A percentile compares a stretch with the other conserved stretches of the same genome.
phyloP scores from a whole-genome alignment of 495 filamentous ascomycete genomes.

The Lasiosphaeria ovina region DNA sequence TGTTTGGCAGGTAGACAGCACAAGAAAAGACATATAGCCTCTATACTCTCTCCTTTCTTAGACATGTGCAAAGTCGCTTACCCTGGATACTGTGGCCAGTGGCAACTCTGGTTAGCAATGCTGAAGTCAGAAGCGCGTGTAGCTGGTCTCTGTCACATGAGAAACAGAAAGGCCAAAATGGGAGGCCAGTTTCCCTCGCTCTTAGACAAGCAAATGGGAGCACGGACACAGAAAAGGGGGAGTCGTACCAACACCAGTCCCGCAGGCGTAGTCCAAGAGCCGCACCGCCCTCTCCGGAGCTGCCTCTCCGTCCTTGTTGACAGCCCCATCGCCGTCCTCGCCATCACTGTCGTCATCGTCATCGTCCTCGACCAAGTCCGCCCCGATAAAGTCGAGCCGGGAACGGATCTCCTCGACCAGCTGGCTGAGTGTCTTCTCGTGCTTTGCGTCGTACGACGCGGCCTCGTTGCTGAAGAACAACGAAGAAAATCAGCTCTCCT shows the following conservation, averaged over 20 bases:
- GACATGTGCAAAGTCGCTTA: no score
- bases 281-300: slow-evolving; percentile 48
- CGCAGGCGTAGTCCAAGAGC: slow-evolving; percentile 75
- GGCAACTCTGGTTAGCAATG: no score
- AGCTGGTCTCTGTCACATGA: no score
- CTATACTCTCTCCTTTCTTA: no score
- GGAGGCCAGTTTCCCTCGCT: neutral
- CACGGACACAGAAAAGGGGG: neutral
- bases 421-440: slow-evolving; percentile 36
- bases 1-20: no score
- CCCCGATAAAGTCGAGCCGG: slow-evolving; percentile 61
- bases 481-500: neutral
- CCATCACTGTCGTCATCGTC: slow-evolving; percentile 31
- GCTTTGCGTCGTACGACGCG: slow-evolving; percentile 39
- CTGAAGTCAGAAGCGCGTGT: no score
- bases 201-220: neutral
- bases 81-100: no score
- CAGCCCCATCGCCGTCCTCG: slow-evolving; percentile 30
- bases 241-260: slow-evolving; percentile 55
- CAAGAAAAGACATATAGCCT: no score
- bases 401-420: slow-evolving; percentile 48
- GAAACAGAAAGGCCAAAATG: no score
- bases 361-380: slow-evolving; percentile 48
- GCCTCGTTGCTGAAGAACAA: slow-evolving; percentile 35
- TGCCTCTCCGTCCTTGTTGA: slow-evolving; percentile 19